Evolutionary conservation across 805 yeast genomes (phyloP).

Genomic region (Myxozyma monticola): DNA sequence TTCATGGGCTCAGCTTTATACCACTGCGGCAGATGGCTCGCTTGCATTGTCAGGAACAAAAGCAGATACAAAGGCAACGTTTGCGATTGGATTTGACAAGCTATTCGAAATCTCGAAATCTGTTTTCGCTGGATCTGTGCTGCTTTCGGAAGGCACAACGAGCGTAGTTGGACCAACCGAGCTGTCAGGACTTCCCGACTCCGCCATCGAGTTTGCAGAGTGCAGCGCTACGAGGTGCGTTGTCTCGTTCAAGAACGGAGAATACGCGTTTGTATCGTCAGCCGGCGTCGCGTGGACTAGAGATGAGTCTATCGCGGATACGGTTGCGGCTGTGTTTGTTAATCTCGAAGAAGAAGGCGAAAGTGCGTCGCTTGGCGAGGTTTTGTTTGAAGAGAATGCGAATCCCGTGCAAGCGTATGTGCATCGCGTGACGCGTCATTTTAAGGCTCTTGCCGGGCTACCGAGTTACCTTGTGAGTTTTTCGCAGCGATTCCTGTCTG

Average conservation of each 20-base stretch:
- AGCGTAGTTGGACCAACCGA: neutral
- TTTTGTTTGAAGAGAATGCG: slow-evolving; percentile 35
- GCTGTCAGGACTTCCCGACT: neutral
- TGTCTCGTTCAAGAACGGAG: slow-evolving; percentile 10
- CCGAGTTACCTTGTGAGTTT: slow-evolving; percentile 16
- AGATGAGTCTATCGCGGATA: slow-evolving; percentile 37
- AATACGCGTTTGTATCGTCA: slow-evolving; percentile 1
- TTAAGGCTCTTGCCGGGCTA: slow-evolving; percentile 28
- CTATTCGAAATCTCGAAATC: neutral
- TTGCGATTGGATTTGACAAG: neutral
- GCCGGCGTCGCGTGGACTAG: slow-evolving; percentile 32
- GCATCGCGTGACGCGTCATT: slow-evolving; percentile 34
- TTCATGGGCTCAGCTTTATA: neutral
- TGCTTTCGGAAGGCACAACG: neutral
- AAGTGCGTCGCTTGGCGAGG: slow-evolving; percentile 34
- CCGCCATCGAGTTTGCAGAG: slow-evolving; percentile 5
- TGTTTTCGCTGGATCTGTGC: no score
- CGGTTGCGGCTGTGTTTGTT: slow-evolving; percentile 33
- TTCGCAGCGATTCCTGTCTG: slow-evolving; percentile 16
- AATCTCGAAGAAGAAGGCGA: slow-evolving; percentile 33
- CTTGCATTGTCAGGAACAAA: neutral
- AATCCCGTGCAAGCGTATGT: slow-evolving; percentile 34
- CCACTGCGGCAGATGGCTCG: no score
- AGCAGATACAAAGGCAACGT: neutral
- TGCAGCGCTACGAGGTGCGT: slow-evolving; percentile 15